Conservation (phyloP, 2,329 filamentous ascomycete genomes). For the Colletotrichum aenigma region DNA sequence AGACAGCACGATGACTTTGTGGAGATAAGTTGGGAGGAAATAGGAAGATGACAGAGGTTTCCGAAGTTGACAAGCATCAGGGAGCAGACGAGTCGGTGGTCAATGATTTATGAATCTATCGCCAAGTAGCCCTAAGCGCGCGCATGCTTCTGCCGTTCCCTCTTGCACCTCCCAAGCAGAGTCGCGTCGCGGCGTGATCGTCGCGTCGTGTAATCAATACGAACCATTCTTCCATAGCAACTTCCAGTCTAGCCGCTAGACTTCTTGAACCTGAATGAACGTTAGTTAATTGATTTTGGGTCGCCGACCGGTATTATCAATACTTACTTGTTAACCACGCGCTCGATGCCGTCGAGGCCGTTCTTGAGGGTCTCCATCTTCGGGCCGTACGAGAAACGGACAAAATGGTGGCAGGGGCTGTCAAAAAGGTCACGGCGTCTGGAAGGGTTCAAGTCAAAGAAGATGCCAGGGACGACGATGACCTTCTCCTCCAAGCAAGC, state of each 20-base stretch:
- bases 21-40: background rate
- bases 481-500: constrained; percentile 92
- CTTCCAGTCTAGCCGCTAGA: background rate
- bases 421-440: constrained; percentile 92
- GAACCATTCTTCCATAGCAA: background rate
- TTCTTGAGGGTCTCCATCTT: constrained; percentile 78
- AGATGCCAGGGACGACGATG: constrained; percentile 96
- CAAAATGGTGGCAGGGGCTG: constrained; percentile 91
- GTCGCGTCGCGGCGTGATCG: background rate
- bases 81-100: background rate
- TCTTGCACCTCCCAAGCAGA: background rate
- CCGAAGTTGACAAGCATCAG: background rate
- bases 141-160: background rate
- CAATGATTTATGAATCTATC: background rate
- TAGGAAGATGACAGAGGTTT: background rate
- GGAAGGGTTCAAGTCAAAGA: constrained; percentile 94
- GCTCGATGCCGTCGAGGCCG: constrained; percentile 84
- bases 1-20: background rate
- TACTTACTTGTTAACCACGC: constrained; percentile 74
- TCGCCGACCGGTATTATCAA: background rate
- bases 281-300: background rate
- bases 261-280: background rate
- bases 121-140: background rate
- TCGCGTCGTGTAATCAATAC: background rate
- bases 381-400: constrained; percentile 84